These are phyloP conservation scores for Cystobasidiaceae sp. DNA, from an alignment of 1,284 basidiomycete species.

Conservation along the genomic window DNA sequence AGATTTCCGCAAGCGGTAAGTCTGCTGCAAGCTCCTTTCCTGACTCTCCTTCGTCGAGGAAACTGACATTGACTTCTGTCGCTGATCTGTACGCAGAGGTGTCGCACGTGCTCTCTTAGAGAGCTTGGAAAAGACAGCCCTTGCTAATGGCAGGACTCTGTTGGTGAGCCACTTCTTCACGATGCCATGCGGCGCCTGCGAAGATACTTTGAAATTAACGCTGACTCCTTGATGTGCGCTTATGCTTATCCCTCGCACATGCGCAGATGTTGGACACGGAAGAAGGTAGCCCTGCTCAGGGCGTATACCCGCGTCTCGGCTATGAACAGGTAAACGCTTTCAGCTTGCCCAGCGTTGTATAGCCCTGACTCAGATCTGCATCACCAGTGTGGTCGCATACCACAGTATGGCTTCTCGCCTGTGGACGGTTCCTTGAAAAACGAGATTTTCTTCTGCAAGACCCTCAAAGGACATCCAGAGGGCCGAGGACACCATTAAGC, in stretches of 20 bases:
- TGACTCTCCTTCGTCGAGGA: not conserved
- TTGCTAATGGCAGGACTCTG: not conserved
- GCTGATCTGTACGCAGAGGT: not conserved
- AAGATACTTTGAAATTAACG: not conserved
- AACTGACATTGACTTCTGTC: not conserved
- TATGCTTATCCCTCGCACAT: not conserved
- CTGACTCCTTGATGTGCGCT: not conserved
- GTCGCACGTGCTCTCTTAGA: not conserved
- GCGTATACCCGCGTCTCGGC: slow-evolving; percentile 12
- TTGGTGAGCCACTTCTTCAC: not conserved
- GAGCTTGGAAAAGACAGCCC: slow-evolving; percentile 2
- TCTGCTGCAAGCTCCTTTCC: not conserved
- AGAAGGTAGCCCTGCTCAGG: slow-evolving; percentile 8
- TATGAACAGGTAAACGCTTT: slow-evolving; percentile 6
- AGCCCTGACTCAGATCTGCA: not conserved
- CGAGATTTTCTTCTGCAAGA: slow-evolving; percentile 16
- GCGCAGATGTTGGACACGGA: slow-evolving; percentile 15
- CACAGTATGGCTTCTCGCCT: slow-evolving; percentile 8
- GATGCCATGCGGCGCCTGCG: not conserved
- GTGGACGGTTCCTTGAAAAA: not conserved
- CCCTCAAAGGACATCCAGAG: not conserved
- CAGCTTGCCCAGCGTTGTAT: too few species aligned
- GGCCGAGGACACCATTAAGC: too few species aligned
- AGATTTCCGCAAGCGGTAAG: slow-evolving; percentile 9
- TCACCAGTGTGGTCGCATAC: slow-evolving; percentile 5